A percentile compares a stretch with the other conserved stretches of the same genome.
phyloP scores from a whole-genome alignment of 768 basidiomycete genomes.

The Mycena kentingensis region DNA sequence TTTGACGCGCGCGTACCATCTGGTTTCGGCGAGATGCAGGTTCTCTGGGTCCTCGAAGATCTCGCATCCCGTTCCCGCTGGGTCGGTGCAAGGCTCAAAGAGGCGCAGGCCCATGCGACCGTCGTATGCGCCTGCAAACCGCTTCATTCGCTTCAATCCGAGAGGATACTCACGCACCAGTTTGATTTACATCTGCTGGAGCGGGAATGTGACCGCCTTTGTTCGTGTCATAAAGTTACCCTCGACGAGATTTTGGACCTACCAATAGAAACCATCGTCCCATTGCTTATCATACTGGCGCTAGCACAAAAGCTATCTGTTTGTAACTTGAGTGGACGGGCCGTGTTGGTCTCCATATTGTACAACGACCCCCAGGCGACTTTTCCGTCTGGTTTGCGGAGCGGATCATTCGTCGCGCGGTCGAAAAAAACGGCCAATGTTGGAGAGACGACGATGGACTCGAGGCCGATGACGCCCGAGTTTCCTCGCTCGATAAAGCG shows the following conservation, averaged over 20 bases:
- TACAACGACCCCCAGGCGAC: slow-evolving; percentile 19
- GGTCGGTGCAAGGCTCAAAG: slow-evolving; percentile 28
- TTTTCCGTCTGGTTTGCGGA: slow-evolving; percentile 14
- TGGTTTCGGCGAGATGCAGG: slow-evolving; percentile 52
- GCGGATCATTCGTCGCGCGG: slow-evolving; percentile 15
- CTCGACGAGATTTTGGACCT: no score
- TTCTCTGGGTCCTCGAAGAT: slow-evolving; percentile 45
- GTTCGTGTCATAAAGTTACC: no score
- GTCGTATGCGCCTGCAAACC: no score
- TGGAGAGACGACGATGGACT: slow-evolving; percentile 19
- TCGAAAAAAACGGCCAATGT: slow-evolving; percentile 16
- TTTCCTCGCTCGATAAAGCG: slow-evolving; percentile 16
- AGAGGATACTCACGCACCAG: no score
- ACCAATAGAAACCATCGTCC: slow-evolving; percentile 23
- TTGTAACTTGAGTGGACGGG: slow-evolving; percentile 5
- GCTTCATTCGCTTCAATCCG: no score
- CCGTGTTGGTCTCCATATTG: slow-evolving; percentile 19
- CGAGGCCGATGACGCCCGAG: slow-evolving; percentile 15
- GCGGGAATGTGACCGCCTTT: slow-evolving; percentile 56
- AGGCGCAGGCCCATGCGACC: slow-evolving; percentile 27
- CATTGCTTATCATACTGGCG: slow-evolving; percentile 18
- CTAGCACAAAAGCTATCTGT: slow-evolving; percentile 20
- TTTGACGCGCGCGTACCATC: no score
- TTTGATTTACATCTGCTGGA: slow-evolving; percentile 34
- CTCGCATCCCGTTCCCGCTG: slow-evolving; percentile 27